Evolutionary conservation across 768 basidiomycete genomes (phyloP).

Genomic region (Suillus spraguei): DNA sequence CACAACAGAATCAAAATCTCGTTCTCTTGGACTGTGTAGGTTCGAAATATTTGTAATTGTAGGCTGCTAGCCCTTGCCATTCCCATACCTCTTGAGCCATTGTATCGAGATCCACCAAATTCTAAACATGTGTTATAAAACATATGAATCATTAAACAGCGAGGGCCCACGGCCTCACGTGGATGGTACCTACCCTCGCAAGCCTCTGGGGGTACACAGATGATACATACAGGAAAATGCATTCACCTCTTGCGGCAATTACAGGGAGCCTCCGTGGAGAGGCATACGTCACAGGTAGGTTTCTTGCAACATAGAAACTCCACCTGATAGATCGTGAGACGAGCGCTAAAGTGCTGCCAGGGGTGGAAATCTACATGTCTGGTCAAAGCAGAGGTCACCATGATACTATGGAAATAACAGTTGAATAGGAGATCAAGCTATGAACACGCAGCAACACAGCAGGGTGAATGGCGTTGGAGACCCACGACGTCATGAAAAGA

Average conservation of each 20-base stretch:
- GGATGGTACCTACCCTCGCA: not conserved
- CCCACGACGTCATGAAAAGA: too few relatives aligned
- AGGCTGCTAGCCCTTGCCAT: too few relatives aligned
- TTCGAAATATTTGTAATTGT: too few relatives aligned
- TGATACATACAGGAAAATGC: not conserved
- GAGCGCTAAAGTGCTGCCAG: not conserved
- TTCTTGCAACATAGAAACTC: not conserved
- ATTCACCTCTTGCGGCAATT: not conserved
- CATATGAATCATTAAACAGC: not conserved
- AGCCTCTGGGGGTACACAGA: not conserved
- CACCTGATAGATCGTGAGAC: not conserved
- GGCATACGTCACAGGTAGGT: conserved; percentile 3
- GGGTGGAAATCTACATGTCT: too few relatives aligned
- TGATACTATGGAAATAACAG: too few relatives aligned
- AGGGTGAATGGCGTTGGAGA: too few relatives aligned
- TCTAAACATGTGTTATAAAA: not conserved
- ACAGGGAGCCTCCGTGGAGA: not conserved
- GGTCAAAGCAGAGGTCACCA: too few relatives aligned
- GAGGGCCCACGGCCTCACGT: not conserved
- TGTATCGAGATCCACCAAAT: not conserved
- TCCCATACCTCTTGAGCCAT: too few relatives aligned
- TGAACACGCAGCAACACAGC: too few relatives aligned
- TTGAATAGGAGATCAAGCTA: too few relatives aligned
- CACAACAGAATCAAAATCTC: too few relatives aligned
- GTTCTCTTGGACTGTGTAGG: too few relatives aligned